These are phyloP conservation scores for Citrus sinensis DNA, from an alignment of 345 rosid genomes.

Conservation along the genomic window DNA sequence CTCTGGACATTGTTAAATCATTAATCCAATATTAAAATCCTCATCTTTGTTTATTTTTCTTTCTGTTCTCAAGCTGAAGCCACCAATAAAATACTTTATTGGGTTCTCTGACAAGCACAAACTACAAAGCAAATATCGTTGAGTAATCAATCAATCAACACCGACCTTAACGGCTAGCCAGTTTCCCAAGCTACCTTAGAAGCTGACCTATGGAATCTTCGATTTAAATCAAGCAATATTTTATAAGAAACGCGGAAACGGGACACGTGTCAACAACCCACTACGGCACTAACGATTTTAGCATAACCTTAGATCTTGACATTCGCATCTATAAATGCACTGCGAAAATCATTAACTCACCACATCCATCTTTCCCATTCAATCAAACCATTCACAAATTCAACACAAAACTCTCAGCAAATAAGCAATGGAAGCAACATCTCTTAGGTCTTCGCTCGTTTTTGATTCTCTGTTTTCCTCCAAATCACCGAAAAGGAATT, in stretches of 20 bases:
- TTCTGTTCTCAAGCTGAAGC: too few species aligned
- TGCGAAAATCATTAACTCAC: background rate
- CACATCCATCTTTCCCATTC: background rate
- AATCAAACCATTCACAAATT: background rate
- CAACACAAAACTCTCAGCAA: background rate
- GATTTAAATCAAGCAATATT: background rate
- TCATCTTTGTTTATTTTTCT: background rate
- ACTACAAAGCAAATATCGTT: background rate
- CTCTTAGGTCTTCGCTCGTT: background rate
- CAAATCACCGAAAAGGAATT: background rate
- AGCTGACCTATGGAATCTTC: background rate
- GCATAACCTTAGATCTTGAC: background rate
- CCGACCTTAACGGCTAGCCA: background rate
- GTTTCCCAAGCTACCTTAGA: background rate
- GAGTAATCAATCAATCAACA: background rate
- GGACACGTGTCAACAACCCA: conserved; percentile 4
- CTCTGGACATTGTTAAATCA: background rate
- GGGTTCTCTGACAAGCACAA: background rate
- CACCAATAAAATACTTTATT: background rate
- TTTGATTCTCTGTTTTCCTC: background rate
- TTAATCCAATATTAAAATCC: background rate
- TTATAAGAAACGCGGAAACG: background rate
- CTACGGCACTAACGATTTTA: too few species aligned
- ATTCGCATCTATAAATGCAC: background rate
- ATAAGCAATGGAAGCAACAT: conserved; percentile 10